Evolutionary conservation across 2,329 filamentous ascomycete genomes (phyloP), one percentile per base, ranked within the genome.

Genomic region (Pseudopyricularia javanii): DNA sequence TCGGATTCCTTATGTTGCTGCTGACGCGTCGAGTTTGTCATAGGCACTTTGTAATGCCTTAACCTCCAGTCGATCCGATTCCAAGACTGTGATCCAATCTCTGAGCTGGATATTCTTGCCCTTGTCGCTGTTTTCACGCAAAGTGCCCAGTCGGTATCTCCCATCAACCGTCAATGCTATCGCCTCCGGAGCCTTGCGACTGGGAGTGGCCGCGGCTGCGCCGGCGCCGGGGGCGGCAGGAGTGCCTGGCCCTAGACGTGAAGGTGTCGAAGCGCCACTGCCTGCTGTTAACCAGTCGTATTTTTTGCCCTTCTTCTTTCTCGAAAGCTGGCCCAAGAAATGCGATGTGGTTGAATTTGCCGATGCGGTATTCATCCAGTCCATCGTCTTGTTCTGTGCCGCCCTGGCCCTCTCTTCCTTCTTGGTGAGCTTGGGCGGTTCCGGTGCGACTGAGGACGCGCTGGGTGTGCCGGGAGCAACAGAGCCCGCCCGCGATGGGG

Each of bases 281-380:
- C 68, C 70, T 49, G 75, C 75, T 14, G 73, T 83, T 83, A 90
- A 85, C 86, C 86, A 90, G 32, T 80, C 79, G 63, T 90, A 90
- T 58, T 83, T 83, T 64, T 86, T 85, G 37, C 50, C 50, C 50
- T 52, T 52, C 50, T 72, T 77, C 65, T 80, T 80, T 65, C 81
- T 82, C 22, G 34, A 40, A 12, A 51, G 35, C 59, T 70, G 68
- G 4, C 80, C 79, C 64, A 79, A 76, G 60, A 78, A 75, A 53
- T 85, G 85, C 45, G 90, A 76, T 1, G 78, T 88, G 0, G 91
- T 95, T 53, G 82, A 76, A 64, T 96, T 95, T 26, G 91, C 89
- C 12, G 50, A 32, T 22, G 83, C 82, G 58, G 91, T 89, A 58
- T 85, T 86, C 54, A 84, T 84, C 17, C 85, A 85, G 62, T 94